Percentiles rank a stretch among this genome's conserved stretches.
These are phyloP conservation scores for Calonectria honghensis DNA, from an alignment of 2,329 filamentous ascomycete genomes.

Conservation along the genomic window DNA sequence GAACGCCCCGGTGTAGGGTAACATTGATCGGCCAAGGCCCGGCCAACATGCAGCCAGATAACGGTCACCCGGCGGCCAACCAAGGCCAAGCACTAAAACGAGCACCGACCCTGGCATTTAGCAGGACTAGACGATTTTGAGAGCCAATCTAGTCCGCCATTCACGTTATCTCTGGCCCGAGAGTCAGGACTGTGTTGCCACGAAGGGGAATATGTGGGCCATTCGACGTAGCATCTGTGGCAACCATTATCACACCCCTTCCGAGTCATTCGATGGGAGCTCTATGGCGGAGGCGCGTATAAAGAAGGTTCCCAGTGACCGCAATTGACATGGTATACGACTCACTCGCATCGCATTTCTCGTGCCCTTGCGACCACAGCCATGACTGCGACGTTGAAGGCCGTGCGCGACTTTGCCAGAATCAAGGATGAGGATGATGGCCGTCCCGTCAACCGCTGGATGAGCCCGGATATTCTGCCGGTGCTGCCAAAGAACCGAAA, in stretches of 20 bases:
- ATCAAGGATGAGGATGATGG: constrained; percentile 13
- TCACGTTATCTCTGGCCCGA: background rate
- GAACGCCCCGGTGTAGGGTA: background rate
- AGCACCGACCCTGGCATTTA: constrained; percentile 5
- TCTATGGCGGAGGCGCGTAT: background rate
- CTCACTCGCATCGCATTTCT: background rate
- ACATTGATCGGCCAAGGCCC: constrained; percentile 9
- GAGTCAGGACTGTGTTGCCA: background rate
- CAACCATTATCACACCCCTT: constrained; percentile 20
- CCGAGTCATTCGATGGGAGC: constrained; percentile 8
- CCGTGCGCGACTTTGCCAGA: background rate
- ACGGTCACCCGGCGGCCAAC: constrained; percentile 11
- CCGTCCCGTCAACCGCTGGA: constrained; percentile 11
- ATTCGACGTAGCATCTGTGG: background rate
- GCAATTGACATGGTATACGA: background rate
- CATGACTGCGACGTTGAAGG: background rate
- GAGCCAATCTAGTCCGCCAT: background rate
- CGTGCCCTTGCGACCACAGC: too few species aligned
- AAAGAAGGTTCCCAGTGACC: constrained; percentile 4
- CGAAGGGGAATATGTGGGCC: constrained; percentile 9
- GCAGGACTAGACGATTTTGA: background rate
- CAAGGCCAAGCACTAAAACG: constrained; percentile 10
- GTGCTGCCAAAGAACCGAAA: constrained; percentile 11
- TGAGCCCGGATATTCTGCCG: constrained; percentile 18
- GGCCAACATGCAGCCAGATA: constrained; percentile 5